Base-by-base conservation (phyloP, 1,284 basidiomycete species). In the Microbotryum intermedium region DNA sequence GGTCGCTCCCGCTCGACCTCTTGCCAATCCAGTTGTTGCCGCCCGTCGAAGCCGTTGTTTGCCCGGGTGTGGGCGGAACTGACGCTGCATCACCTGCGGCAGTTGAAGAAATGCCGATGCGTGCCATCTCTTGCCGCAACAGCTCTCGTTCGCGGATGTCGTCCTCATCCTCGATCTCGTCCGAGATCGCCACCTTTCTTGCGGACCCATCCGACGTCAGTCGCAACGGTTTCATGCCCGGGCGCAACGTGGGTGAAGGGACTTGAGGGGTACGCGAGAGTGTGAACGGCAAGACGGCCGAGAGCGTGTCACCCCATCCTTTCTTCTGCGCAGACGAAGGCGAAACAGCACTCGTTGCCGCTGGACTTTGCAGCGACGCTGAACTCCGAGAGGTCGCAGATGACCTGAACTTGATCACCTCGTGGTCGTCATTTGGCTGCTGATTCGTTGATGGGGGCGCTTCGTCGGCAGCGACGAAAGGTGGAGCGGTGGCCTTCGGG, bases 121-220 rank as follows among this genome's bases (percentile, higher is more conserved):
- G 53, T 13, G 58, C 53, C 59, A 69, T 62, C 46, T 67, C 59
- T 42, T 30, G 25, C 11, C 59, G 53, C 23, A 69, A 53, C 23
- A 58, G 48, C 43, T 62, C 69, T 9, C 61, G 55, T 51, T 60
- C 62, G 23, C 60, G 51, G 3, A 55, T 52, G 48, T 71, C 70
- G 45, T 71, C 70, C 30, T 71, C 70, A 53, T 71, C 70, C 18
- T 39, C 34, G 34, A 39, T 39, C 45, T 71, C 70, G 47, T 66
- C 59, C 5, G 10, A 34, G 16, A 54, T 59, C 42, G 55, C 50
- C 9, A 64, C 42, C 53, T 54, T 60, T 29, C 62, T 57, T 34
- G 47, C 56, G 29, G 44, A 39, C 45, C 47, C 46, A 28, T 57
- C 61, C 8, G 45, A 29, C 6, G 58, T 48, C 13, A 69, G 64